Percentiles rank a stretch among this genome's conserved stretches.
These are phyloP conservation scores for Boletus sp. DNA, from an alignment of 768 basidiomycete genomes.

Conservation along the genomic window DNA sequence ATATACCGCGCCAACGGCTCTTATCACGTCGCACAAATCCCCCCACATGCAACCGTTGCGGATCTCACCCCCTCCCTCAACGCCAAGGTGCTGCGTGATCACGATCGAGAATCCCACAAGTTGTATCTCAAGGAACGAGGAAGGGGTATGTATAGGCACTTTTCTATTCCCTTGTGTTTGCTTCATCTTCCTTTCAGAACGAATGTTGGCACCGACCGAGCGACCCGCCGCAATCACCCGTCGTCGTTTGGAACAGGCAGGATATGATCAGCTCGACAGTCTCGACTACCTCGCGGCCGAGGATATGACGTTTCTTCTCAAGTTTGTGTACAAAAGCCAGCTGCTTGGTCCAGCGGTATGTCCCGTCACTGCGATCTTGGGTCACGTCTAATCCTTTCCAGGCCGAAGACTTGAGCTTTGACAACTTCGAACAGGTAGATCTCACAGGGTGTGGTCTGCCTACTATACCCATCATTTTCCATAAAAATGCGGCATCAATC, in stretches of 20 bases:
- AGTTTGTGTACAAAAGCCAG: constrained; percentile 85
- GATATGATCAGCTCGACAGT: constrained; percentile 80
- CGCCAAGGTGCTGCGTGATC: constrained; percentile 47
- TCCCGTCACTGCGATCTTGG: constrained; percentile 7
- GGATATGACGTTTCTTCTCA: constrained; percentile 79
- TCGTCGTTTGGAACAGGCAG: constrained; percentile 81
- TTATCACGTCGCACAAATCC: constrained; percentile 67
- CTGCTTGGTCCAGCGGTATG: constrained; percentile 60
- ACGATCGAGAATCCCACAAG: constrained; percentile 58
- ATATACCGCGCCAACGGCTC: constrained; percentile 73
- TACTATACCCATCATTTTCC: constrained; percentile 83
- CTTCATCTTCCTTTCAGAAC: constrained; percentile 49
- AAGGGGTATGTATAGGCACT: constrained; percentile 47
- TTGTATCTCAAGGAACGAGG: constrained; percentile 75
- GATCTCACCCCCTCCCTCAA: constrained; percentile 63
- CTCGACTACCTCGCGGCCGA: constrained; percentile 73
- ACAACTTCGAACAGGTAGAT: constrained; percentile 75
- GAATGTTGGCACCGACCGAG: constrained; percentile 77
- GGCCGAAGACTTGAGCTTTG: constrained; percentile 72
- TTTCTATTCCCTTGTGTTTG: background rate
- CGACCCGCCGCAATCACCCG: constrained; percentile 81
- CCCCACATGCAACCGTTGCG: constrained; percentile 61
- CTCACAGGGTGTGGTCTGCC: constrained; percentile 76
- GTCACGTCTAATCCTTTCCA: constrained; percentile 27
- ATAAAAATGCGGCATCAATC: constrained; percentile 81